Evolutionary conservation across 164 flowering plant species (phyloP).

Genomic region (Chimonanthus salicifolius): DNA sequence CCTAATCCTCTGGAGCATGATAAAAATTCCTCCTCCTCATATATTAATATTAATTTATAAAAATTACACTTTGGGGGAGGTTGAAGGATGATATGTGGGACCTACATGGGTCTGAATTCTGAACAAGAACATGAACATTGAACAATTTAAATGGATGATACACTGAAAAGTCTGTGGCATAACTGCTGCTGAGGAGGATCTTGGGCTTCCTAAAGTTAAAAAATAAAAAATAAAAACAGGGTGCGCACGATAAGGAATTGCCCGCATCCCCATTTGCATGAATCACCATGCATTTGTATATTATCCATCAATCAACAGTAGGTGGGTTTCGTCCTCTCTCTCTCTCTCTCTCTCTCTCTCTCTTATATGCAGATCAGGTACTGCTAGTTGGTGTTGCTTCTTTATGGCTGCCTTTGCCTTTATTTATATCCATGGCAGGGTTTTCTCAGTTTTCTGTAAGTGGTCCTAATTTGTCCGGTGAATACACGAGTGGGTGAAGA

Average conservation of each 20-base stretch:
- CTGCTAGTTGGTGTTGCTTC: constrained; percentile 43
- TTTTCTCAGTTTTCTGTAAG: constrained; percentile 24
- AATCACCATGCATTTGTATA: background rate
- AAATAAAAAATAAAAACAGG: background rate
- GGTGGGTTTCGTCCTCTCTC: background rate
- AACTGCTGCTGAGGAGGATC: constrained; percentile 1
- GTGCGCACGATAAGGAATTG: constrained; percentile 9
- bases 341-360: constrained; percentile 3
- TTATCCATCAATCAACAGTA: constrained; percentile 25
- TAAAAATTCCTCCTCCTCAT: too few species aligned
- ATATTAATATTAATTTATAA: too few species aligned
- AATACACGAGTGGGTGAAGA: constrained; percentile 12
- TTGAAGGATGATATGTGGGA: background rate
- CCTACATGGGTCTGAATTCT: background rate
- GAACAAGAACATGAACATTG: background rate
- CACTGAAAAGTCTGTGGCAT: constrained; percentile 1
- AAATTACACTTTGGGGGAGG: background rate
- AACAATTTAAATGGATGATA: background rate
- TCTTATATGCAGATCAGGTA: constrained; percentile 12
- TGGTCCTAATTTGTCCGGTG: constrained; percentile 41
- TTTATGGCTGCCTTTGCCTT: constrained; percentile 47
- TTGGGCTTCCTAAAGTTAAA: background rate
- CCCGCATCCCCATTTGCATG: background rate
- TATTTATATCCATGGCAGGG: constrained; percentile 41
- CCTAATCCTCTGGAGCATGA: too few species aligned